Percentiles rank a stretch among this genome's conserved stretches.
Evolutionary conservation across 768 basidiomycete genomes (phyloP).

Genomic region (Xanthoconium stramineum): DNA sequence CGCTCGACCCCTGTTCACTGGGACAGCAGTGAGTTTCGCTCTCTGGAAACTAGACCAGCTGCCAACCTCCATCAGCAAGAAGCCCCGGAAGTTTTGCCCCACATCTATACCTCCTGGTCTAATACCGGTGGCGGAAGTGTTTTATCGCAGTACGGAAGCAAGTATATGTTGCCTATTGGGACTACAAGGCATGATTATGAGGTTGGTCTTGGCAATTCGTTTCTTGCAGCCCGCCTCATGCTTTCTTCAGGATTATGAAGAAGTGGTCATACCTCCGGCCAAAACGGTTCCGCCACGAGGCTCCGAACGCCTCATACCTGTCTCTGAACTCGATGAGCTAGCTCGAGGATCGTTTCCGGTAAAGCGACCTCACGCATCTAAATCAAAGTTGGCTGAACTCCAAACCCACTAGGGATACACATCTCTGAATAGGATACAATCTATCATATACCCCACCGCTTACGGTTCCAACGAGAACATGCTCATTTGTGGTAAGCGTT

Average conservation of each 20-base stretch:
- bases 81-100: conserved; percentile 66
- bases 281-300: conserved; percentile 67
- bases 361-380: conserved; percentile 18
- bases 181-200: conserved; percentile 67
- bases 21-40: conserved; percentile 42
- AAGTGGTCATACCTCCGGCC: conserved; percentile 86
- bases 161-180: conserved; percentile 80
- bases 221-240: conserved; percentile 4
- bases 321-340: conserved; percentile 73
- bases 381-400: not conserved
- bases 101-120: conserved; percentile 79
- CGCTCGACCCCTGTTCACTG: conserved; percentile 61
- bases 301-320: conserved; percentile 66
- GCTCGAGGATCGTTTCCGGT: conserved; percentile 85
- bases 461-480: conserved; percentile 97
- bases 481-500: conserved; percentile 51
- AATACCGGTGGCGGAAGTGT: conserved; percentile 54
- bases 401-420: conserved; percentile 64
- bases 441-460: conserved; percentile 89
- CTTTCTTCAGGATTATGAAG: conserved; percentile 71
- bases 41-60: not conserved
- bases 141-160: conserved; percentile 69
- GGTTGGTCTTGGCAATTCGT: conserved; percentile 38
- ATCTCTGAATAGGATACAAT: conserved; percentile 90
- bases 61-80: conserved; percentile 39